Conservation (phyloP, 306 rosid genomes). For the Casuarina equisetifolia region DNA sequence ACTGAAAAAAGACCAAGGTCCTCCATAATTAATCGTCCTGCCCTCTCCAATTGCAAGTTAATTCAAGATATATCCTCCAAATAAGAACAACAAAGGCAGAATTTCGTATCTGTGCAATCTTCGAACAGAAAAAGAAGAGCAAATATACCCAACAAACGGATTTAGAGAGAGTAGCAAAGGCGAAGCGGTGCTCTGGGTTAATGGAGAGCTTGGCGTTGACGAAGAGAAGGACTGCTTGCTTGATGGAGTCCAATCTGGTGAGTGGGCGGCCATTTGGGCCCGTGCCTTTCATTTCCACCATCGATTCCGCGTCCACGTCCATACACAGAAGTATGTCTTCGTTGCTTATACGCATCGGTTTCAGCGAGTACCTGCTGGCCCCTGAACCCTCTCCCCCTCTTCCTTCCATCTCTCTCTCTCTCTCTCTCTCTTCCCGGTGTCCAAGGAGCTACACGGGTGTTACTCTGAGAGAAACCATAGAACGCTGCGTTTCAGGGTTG, state of each 20-base stretch:
- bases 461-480: neutral
- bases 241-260: slow-evolving; percentile 82
- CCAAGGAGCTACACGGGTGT: neutral
- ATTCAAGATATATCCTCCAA: neutral
- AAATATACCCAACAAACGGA: slow-evolving; percentile 62
- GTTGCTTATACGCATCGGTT: slow-evolving; percentile 51
- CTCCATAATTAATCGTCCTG: neutral
- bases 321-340: slow-evolving; percentile 81
- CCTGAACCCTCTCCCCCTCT: slow-evolving; percentile 32
- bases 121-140: neutral
- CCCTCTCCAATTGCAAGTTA: neutral
- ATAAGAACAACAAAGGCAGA: neutral
- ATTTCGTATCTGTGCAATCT: neutral
- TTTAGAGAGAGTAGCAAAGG: slow-evolving; percentile 57
- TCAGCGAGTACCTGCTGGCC: slow-evolving; percentile 45
- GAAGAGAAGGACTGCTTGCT: slow-evolving; percentile 82
- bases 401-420: neutral
- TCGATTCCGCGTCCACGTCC: slow-evolving; percentile 67
- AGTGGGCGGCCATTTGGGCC: slow-evolving; percentile 73
- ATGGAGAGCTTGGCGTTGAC: slow-evolving; percentile 79
- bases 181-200: slow-evolving; percentile 86
- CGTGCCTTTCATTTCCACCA: slow-evolving; percentile 62
- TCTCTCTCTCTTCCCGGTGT: neutral
- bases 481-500: neutral
- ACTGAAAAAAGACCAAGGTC: neutral